Conservation (phyloP, 2,329 filamentous ascomycete genomes). For the Colletotrichum sp. region DNA sequence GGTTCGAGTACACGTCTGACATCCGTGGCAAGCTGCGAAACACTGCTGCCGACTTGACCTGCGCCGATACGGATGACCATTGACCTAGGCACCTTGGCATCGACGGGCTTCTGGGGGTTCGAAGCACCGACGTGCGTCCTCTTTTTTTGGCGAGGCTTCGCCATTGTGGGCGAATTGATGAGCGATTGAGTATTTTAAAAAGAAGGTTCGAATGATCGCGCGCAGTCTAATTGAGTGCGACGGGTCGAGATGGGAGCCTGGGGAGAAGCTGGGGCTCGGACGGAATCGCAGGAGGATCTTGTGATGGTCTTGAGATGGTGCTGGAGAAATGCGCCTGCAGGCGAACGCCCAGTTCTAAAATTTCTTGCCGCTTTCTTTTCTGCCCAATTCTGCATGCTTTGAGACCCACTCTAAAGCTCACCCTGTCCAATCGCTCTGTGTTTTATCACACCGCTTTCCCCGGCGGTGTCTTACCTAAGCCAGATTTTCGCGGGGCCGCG, state of each 20-base stretch:
- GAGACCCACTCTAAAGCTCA: neutral
- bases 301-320: neutral
- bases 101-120: constrained; percentile 59
- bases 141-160: constrained; percentile 83
- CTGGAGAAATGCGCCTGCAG: neutral
- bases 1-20: constrained; percentile 95
- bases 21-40: constrained; percentile 91
- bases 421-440: neutral
- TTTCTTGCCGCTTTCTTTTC: neutral
- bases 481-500: constrained; percentile 10
- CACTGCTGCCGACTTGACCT: constrained; percentile 87
- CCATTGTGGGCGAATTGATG: constrained; percentile 60
- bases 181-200: constrained; percentile 5
- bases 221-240: neutral
- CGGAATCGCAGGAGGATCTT: neutral
- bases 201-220: constrained; percentile 1
- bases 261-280: neutral
- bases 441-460: neutral
- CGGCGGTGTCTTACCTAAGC: neutral
- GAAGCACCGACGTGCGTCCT: constrained; percentile 79
- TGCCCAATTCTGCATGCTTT: neutral
- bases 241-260: neutral
- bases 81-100: constrained; percentile 78
- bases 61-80: constrained; percentile 99
- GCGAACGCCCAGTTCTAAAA: neutral